Evolutionary conservation across 2,329 filamentous ascomycete species (phyloP), one percentile per base, ranked within the genome.

Genomic region (Aspergillus eucalypticola): DNA sequence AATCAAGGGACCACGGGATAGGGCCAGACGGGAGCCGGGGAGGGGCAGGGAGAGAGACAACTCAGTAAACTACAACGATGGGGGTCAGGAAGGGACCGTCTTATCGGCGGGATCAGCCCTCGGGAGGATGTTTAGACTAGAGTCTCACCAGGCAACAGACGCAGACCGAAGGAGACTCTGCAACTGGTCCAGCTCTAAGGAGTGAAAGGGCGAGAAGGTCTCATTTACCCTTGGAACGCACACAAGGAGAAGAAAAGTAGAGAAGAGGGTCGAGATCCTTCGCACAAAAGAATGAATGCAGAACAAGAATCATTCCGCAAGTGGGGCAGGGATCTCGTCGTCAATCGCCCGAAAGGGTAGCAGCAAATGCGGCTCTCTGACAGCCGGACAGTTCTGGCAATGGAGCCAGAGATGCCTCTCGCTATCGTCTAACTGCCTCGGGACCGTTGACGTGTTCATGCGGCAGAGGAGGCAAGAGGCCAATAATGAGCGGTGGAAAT

Each of bases 381-480:
- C 35, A 35, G 49, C 61, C 49, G 49, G 58, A 58, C 50, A 44
- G 56, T 54, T 41, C 42, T 50, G 60, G 59, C 53, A 46, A 51
- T 54, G 62, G 63, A 60, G 54, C 39, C 57, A 54, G 58, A 54
- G 58, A 54, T 42, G 35, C 35, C 35, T 46, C 42, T 56, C 41
- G 25, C 49, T 50, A 52, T 55, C 53, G 53, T 62, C 58, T 59
- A 62, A 55, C 60, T 62, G 57, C 54, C 61, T 63, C 59, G 65
- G 60, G 58, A 50, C 56, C 49, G 65, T 71, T 70, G 69, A 71
- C 69, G 69, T 72, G 69, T 67, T 65, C 67, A 62, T 69, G 64
- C 65, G 62, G 64, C 59, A 59, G 54, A 50, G 54, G 54, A 57
- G 39, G 10, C 35, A 49, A 46, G 44, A 64, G 38, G 39, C 67